A percentile compares a stretch with the other conserved stretches of the same genome.
phyloP scores from a whole-genome alignment of 2,329 filamentous ascomycete genomes.

The Akanthomyces muscarius region DNA sequence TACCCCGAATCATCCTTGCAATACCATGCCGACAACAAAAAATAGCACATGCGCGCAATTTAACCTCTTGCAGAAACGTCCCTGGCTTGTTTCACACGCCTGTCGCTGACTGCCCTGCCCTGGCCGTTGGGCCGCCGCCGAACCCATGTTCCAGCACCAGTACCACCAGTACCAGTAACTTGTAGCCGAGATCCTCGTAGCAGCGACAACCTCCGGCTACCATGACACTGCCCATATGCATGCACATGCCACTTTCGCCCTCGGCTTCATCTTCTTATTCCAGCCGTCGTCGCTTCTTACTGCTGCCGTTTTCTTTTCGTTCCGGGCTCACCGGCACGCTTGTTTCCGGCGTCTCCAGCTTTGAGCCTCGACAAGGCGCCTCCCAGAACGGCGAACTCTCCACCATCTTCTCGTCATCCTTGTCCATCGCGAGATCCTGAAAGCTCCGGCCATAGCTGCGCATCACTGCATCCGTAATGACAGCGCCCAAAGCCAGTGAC shows the following conservation, averaged over 20 bases:
- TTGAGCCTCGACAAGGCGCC: not conserved
- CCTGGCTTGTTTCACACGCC: constrained; percentile 9
- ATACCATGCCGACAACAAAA: not conserved
- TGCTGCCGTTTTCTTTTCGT: not conserved
- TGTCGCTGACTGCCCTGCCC: not conserved
- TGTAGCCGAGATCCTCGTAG: not conserved
- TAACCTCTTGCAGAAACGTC: not conserved
- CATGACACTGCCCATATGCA: not conserved
- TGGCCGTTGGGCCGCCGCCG: not conserved
- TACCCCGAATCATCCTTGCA: constrained; percentile 4
- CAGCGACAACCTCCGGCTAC: not conserved
- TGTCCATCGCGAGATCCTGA: not conserved
- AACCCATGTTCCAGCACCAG: not conserved
- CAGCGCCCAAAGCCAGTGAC: constrained; percentile 61
- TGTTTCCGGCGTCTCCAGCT: not conserved
- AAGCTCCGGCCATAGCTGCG: constrained; percentile 21
- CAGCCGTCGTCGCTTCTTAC: not conserved
- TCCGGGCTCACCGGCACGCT: not conserved
- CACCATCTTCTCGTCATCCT: not conserved
- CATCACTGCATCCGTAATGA: constrained; percentile 53
- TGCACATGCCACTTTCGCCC: not conserved
- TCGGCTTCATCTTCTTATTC: not conserved
- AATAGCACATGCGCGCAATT: constrained; percentile 1
- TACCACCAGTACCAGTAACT: too few species aligned
- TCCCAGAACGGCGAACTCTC: constrained; percentile 3